Base-by-base conservation (phyloP, 2,329 filamentous ascomycete genomes). In the Trichoderma atrobrunneum region DNA sequence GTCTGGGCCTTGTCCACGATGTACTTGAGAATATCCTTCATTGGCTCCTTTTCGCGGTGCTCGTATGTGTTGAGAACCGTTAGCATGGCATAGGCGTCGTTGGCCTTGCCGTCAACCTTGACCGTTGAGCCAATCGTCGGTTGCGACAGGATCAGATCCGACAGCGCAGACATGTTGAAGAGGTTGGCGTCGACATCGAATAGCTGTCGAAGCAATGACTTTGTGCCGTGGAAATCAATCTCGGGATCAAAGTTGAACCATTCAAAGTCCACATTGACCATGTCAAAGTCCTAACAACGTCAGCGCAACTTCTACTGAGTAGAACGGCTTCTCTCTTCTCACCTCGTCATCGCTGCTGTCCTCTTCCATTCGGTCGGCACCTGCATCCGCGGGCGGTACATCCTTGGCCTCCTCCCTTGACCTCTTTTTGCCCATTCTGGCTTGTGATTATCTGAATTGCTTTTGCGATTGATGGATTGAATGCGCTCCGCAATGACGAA, bases 221-320 rank as follows among this genome's bases (percentile, higher is more conserved):
- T 98, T 77, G 97, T 89, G 72, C 96, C 96, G 83, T 98, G 95
- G 82, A 98, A 98, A 82, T 99, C 96, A 77, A 97, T 88, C 8
- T 92, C 90, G 2, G 93, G 87, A 77, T 96, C 92, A 74, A 95
- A 97, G 83, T 98, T 97, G 85, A 98, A 99, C 93, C 94, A 98
- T 85, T 99, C 96, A 78, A 99, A 99, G 76, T 98, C 95, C 72
- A 98, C 94, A 79, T 98, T 92, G 75, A 99, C 90, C 81, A 95
- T 92, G 80, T 97, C 93, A 78, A 94, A 92, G 78, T 97, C 93
- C 93, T 97, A 70, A 7, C 43, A 30, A 28, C 57, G 70, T 75
- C 48, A 76, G 70, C 66, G 48, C 39, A 32, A 8, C 24, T 43
- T 21, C 32, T 12, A 51, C 39, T n/a, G 39, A n/a, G 7, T 16